Conservation (phyloP, 2,329 filamentous ascomycete genomes). For the Sarocladium kiliense region DNA sequence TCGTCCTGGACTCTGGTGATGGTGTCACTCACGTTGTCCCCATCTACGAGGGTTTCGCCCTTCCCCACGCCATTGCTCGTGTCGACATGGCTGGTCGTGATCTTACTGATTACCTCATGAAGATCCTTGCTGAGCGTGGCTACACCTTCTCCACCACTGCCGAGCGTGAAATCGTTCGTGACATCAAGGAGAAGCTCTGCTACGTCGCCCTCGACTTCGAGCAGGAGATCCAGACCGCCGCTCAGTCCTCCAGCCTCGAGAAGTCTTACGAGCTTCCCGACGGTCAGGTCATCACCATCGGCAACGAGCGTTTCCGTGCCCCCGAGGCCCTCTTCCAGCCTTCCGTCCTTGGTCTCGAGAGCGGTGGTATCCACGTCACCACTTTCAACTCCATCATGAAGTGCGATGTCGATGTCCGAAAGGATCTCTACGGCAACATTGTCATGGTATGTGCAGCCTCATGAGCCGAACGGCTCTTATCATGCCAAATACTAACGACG, state of each 20-base stretch:
- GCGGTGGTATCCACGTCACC: constrained; percentile 97
- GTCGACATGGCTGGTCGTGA: constrained; percentile 99
- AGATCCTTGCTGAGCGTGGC: constrained; percentile 98
- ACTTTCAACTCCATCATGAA: constrained; percentile 99
- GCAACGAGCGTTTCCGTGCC: constrained; percentile 99
- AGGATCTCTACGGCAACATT: constrained; percentile 99
- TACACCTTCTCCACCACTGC: constrained; percentile 99
- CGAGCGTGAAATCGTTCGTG: constrained; percentile 99
- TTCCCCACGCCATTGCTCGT: constrained; percentile 99
- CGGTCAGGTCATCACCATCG: constrained; percentile 99
- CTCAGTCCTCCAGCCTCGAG: constrained; percentile 97
- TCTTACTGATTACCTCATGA: constrained; percentile 99
- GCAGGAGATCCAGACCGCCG: constrained; percentile 99
- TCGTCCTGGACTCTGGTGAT: constrained; percentile 99
- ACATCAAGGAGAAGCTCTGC: constrained; percentile 99
- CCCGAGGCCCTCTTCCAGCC: constrained; percentile 99
- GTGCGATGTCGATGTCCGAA: constrained; percentile 99
- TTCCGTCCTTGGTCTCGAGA: constrained; percentile 95
- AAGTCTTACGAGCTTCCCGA: constrained; percentile 99
- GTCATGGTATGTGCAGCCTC: constrained; percentile 80
- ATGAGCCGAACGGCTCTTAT: background rate
- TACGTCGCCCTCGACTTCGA: constrained; percentile 99
- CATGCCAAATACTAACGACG: constrained; percentile 23
- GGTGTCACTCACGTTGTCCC: constrained; percentile 99
- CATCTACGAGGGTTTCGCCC: constrained; percentile 99